A percentile compares a stretch with the other conserved stretches of the same genome.
These are phyloP conservation scores for Nemania bipapillata DNA, from an alignment of 2,329 filamentous ascomycete genomes.

Conservation along the genomic window DNA sequence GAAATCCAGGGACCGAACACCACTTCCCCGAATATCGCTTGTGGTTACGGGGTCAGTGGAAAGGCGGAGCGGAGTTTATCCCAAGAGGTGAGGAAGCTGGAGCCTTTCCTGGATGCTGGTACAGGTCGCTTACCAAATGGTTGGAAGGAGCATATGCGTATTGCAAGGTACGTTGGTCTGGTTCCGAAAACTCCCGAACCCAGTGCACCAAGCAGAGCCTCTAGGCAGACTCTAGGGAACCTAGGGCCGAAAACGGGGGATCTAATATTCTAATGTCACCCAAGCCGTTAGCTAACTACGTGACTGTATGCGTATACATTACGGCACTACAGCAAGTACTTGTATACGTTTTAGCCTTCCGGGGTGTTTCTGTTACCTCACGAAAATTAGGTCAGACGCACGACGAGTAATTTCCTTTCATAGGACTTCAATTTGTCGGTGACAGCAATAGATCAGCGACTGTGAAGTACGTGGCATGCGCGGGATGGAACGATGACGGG, in stretches of 20 bases:
- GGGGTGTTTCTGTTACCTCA: conserved; percentile 47
- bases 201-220: conserved; percentile 5
- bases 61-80: conserved; percentile 41
- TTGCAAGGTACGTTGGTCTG: not conserved
- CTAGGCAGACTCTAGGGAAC: conserved; percentile 3
- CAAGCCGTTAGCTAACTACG: conserved; percentile 33
- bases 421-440: conserved; percentile 13
- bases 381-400: conserved; percentile 37
- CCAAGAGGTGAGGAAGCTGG: not conserved
- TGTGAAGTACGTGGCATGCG: conserved; percentile 24
- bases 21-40: conserved; percentile 33
- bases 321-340: not conserved
- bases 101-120: not conserved
- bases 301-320: conserved; percentile 24
- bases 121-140: conserved; percentile 12
- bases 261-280: conserved; percentile 24
- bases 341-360: conserved; percentile 22
- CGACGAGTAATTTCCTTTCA: conserved; percentile 12
- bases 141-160: conserved; percentile 22
- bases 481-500: conserved; percentile 7
- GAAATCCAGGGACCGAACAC: conserved; percentile 32
- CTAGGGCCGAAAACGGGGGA: conserved; percentile 34
- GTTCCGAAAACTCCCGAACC: conserved; percentile 36
- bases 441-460: not conserved
- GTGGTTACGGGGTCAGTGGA: conserved; percentile 34